Evolutionary conservation across 2,329 filamentous ascomycete species (phyloP), one percentile per base, ranked within the genome.

Genomic region (Thelonectria olida): DNA sequence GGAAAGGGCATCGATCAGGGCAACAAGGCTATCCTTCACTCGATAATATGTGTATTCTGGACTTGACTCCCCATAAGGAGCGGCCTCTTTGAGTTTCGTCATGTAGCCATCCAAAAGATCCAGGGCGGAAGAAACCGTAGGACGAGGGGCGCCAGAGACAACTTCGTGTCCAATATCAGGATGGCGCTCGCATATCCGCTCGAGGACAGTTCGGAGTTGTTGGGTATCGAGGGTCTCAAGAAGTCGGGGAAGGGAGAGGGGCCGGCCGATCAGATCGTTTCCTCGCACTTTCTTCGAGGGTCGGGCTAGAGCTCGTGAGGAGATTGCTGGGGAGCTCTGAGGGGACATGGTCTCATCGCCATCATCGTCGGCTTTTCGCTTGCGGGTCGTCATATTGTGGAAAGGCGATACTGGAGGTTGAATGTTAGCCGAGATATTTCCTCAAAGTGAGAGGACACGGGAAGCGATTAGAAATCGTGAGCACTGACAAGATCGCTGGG

Each of bases 41-140:
- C 96, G 89, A 75, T 97, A 96, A 77, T 97, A 99, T 51, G 93
- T 90, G 79, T 98, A 98, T 76, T 98, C 95, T 41, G 93, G 93
- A 60, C 89, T 92, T 12, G 90, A 86, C 68, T 93, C 90, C 73
- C 93, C 92, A 70, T 96, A 92, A 0, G 96, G 96, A 69, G 97
- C 93, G 1, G 95, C 89, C 20, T 87, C 86, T 73, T 89, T 90
- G 62, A 99, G 84, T 58, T 87, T 87, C 10, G 88, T 84, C 74
- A 97, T 90, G 76, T 99, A 99, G 63, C 91, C 90, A 66, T 85
- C 84, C 57, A 99, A 82, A 8, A 98, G 92, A 44, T 90, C 85
- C 22, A 98, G 82, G 1, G 92, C 93, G 9, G 92, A 91, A 39
- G 87, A 82, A 54, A 96, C 92, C 34, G 92, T 93, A 0, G 96